A percentile compares a stretch with the other conserved stretches of the same genome.
These are phyloP conservation scores for Brettanomyces sp. DNA, from an alignment of 805 yeast species.

Conservation along the genomic window DNA sequence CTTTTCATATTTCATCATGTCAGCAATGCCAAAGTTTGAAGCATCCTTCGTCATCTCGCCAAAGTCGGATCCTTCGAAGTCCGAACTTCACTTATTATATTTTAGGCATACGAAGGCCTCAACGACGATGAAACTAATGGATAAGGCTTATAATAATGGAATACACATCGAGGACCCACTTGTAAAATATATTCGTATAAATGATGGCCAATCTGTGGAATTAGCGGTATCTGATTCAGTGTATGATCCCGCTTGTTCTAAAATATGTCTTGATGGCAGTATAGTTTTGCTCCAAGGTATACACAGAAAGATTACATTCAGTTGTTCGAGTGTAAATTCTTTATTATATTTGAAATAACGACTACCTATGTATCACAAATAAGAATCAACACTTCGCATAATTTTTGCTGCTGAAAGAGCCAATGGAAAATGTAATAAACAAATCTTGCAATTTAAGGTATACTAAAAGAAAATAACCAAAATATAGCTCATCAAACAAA, in stretches of 20 bases:
- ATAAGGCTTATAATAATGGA: constrained; percentile 47
- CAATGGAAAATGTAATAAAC: too few species aligned
- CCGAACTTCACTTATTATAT: constrained; percentile 35
- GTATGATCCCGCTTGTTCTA: constrained; percentile 26
- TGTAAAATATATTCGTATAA: constrained; percentile 37
- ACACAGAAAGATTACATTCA: constrained; percentile 3
- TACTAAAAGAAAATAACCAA: too few species aligned
- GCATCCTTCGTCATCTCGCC: constrained; percentile 59
- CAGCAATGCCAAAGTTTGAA: constrained; percentile 50
- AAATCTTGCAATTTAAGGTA: too few species aligned
- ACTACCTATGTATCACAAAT: too few species aligned
- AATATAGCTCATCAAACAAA: too few species aligned
- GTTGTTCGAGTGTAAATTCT: not conserved
- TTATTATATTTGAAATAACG: too few species aligned
- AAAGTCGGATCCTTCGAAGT: constrained; percentile 33
- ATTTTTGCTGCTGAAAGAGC: too few species aligned
- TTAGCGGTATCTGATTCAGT: constrained; percentile 18
- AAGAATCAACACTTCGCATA: too few species aligned
- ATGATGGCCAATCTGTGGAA: constrained; percentile 7
- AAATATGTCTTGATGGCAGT: constrained; percentile 65
- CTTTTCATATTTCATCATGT: constrained; percentile 51
- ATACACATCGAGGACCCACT: constrained; percentile 38
- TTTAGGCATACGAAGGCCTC: constrained; percentile 27
- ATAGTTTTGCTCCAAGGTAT: constrained; percentile 24
- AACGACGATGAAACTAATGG: constrained; percentile 45